phyloP scores from a whole-genome alignment of 2,329 filamentous ascomycete species.

The Fusarium chuoi region DNA sequence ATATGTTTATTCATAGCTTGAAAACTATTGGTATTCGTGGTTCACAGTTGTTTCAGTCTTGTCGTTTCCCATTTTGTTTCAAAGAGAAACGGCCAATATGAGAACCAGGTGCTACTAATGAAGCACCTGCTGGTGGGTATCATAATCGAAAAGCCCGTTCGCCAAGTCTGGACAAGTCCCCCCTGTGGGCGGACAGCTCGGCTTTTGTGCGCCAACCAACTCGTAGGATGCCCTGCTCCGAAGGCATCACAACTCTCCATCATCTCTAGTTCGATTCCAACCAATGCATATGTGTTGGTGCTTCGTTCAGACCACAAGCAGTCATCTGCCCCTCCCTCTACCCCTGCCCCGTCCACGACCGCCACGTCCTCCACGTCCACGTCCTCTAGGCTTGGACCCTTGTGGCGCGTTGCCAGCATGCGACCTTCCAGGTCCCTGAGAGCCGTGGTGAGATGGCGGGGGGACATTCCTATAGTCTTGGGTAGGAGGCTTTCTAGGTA shows the following conservation, averaged over 20 bases:
- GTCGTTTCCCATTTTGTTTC: slow-evolving; percentile 23
- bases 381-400: slow-evolving; percentile 32
- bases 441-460: slow-evolving; percentile 39
- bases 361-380: slow-evolving; percentile 40
- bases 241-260: slow-evolving; percentile 23
- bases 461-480: slow-evolving; percentile 46
- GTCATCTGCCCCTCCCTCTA: slow-evolving; percentile 44
- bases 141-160: slow-evolving; percentile 31
- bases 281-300: background rate
- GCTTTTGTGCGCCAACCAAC: slow-evolving; percentile 35
- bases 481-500: slow-evolving; percentile 47
- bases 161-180: slow-evolving; percentile 29
- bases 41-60: background rate
- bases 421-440: slow-evolving; percentile 20
- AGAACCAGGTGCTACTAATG: background rate
- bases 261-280: slow-evolving; percentile 14
- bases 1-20: background rate
- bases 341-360: slow-evolving; percentile 46
- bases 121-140: slow-evolving; percentile 35
- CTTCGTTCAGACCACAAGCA: background rate
- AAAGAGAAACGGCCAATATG: slow-evolving; percentile 9
- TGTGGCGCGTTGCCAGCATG: slow-evolving; percentile 32
- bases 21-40: background rate
- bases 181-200: slow-evolving; percentile 19
- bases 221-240: slow-evolving; percentile 14